These are phyloP conservation scores for Azolla pinnata DNA, from an alignment of 75 land plant genomes.

Conservation along the genomic window DNA sequence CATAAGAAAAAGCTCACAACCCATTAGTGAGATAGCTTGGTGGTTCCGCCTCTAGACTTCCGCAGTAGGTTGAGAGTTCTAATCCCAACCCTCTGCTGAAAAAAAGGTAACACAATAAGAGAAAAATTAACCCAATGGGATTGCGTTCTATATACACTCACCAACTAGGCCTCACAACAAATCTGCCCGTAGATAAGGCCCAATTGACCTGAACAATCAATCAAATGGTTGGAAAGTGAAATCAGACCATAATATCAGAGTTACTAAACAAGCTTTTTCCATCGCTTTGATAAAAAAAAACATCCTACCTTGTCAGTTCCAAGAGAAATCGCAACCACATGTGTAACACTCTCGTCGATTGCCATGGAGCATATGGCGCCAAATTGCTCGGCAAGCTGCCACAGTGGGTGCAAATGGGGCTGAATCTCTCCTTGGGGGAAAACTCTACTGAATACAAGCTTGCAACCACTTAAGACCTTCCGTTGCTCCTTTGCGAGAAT, in stretches of 20 bases:
- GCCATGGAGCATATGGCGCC: conserved; percentile 85
- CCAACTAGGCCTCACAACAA: conserved; percentile 92
- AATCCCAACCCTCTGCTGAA: neutral
- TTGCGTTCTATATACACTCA: conserved; percentile 17
- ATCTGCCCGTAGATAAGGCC: conserved; percentile 85
- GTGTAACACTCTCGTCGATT: conserved; percentile 88
- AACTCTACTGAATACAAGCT: conserved; percentile 74
- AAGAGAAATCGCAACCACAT: conserved; percentile 90
- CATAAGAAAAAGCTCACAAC: conserved; percentile 2
- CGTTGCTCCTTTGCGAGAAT: conserved; percentile 71
- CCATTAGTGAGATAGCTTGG: conserved; percentile 1
- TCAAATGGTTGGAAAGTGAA: conserved; percentile 1
- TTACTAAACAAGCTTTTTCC: neutral
- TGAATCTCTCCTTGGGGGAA: conserved; percentile 86
- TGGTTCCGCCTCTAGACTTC: neutral
- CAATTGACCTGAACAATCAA: conserved; percentile 69
- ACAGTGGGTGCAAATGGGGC: conserved; percentile 89
- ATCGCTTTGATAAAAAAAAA: neutral
- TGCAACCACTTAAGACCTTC: conserved; percentile 66
- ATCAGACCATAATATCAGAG: conserved; percentile 4
- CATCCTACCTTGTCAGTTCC: conserved; percentile 92
- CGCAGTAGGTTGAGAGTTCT: neutral
- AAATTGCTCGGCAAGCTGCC: conserved; percentile 97
- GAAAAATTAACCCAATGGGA: too few species aligned
- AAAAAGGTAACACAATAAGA: conserved; percentile 15